Percentiles rank a stretch among this genome's conserved stretches.
phyloP scores from a whole-genome alignment of 331 rosid genomes.

The Malus hybrid region DNA sequence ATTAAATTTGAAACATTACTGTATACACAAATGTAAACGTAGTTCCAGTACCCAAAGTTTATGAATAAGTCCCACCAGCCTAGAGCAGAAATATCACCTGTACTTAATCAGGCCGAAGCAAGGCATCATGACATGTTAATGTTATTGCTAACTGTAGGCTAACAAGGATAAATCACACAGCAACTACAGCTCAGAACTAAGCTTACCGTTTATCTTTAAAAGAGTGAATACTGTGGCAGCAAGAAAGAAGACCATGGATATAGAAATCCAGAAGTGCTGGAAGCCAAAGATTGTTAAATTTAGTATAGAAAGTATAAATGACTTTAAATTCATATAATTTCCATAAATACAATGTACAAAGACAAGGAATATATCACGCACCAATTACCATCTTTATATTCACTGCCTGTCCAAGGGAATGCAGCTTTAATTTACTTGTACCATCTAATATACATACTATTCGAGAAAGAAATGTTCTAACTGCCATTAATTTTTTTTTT shows the following conservation, averaged over 20 bases:
- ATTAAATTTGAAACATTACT: conserved; percentile 1
- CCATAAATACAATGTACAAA: neutral
- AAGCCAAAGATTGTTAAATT: conserved; percentile 25
- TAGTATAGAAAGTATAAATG: conserved; percentile 12
- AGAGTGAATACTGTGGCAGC: conserved; percentile 89
- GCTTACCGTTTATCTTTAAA: conserved; percentile 81
- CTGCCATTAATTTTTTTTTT: neutral
- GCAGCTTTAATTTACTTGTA: neutral
- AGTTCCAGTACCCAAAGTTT: conserved; percentile 54
- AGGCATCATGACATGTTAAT: neutral
- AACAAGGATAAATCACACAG: neutral
- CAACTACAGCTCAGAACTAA: conserved; percentile 6
- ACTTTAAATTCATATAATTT: neutral
- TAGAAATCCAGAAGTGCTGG: conserved; percentile 98
- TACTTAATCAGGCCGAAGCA: conserved; percentile 11
- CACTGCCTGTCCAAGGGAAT: neutral
- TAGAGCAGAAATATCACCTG: conserved; percentile 85
- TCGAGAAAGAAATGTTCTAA: neutral
- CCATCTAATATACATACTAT: neutral
- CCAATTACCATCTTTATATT: neutral
- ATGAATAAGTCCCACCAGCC: conserved; percentile 99
- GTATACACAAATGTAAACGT: conserved; percentile 7
- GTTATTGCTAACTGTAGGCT: neutral
- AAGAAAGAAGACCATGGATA: conserved; percentile 89
- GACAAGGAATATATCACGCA: neutral